Evolutionary conservation across 1,284 basidiomycete species (phyloP).

Genomic region (Grifola frondosa): DNA sequence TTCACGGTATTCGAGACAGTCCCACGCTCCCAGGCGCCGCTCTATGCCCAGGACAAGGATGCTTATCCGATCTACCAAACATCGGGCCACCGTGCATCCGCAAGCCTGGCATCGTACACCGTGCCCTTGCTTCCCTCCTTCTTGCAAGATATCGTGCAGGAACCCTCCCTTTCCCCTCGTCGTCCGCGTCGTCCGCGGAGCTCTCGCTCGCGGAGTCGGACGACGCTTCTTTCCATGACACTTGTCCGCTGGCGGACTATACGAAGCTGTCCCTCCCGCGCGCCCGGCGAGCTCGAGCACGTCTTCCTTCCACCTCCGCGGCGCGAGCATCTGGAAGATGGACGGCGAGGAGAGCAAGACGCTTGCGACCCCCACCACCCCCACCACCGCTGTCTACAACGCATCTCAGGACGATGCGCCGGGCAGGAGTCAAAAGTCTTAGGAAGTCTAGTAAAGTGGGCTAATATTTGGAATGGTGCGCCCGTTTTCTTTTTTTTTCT

Average conservation of each 20-base stretch:
- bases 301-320: conserved; percentile 8
- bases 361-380: conserved; percentile 7
- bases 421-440: too few species aligned
- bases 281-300: conserved; percentile 2
- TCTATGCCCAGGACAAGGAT: conserved; percentile 19
- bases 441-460: too few species aligned
- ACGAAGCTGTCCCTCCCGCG: background rate
- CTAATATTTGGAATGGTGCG: too few species aligned
- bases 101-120: conserved; percentile 15
- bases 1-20: conserved; percentile 9
- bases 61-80: conserved; percentile 68
- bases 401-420: too few species aligned
- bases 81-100: conserved; percentile 37
- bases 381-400: too few species aligned
- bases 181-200: conserved; percentile 61
- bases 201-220: conserved; percentile 53
- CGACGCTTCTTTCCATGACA: conserved; percentile 15
- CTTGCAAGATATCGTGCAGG: conserved; percentile 68
- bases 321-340: conserved; percentile 53
- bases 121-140: conserved; percentile 60
- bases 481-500: too few species aligned
- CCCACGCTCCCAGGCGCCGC: conserved; percentile 10
- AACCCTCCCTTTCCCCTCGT: conserved; percentile 60
- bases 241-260: conserved; percentile 5
- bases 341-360: conserved; percentile 63